These are phyloP conservation scores for Crassisporium funariophilum DNA, from an alignment of 768 basidiomycete species.

Conservation along the genomic window DNA sequence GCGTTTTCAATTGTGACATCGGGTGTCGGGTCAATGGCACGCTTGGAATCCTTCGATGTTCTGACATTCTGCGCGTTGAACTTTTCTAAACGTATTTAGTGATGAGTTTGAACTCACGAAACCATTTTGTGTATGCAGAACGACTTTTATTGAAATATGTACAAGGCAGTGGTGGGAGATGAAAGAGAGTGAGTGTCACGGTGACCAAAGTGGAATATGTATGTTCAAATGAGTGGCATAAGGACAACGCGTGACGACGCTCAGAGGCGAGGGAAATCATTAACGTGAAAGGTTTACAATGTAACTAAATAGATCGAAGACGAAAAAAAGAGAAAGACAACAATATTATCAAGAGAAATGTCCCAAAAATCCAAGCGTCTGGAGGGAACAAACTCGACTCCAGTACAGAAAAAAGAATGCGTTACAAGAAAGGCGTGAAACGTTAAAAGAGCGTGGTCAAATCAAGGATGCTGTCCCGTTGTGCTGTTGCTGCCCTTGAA, in stretches of 20 bases:
- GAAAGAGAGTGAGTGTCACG: conserved; percentile 20
- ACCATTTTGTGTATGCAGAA: conserved; percentile 21
- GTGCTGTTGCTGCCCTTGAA: conserved; percentile 19
- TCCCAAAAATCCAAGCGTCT: conserved; percentile 19
- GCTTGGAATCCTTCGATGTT: conserved; percentile 14
- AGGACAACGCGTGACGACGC: conserved; percentile 15
- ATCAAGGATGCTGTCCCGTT: conserved; percentile 22
- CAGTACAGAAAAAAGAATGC: conserved; percentile 11
- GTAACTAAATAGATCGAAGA: conserved; percentile 18
- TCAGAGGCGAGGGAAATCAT: conserved; percentile 11
- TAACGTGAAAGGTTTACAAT: conserved; percentile 15
- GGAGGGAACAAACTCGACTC: conserved; percentile 5
- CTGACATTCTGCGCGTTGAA: conserved; percentile 7
- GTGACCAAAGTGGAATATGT: conserved; percentile 9
- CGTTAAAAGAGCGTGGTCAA: conserved; percentile 12
- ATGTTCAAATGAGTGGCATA: conserved; percentile 13
- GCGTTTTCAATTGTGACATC: conserved; percentile 50
- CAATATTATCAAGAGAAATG: conserved; percentile 15
- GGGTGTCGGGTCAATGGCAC: conserved; percentile 10
- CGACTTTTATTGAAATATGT: conserved; percentile 7
- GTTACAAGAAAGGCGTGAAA: conserved; percentile 4
- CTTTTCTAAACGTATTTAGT: neutral
- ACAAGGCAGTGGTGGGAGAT: conserved; percentile 7
- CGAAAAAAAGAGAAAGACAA: conserved; percentile 19
- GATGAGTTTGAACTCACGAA: conserved; percentile 28